Conservation (phyloP, 257 asterid species). For the Nicotiana knightiana region DNA sequence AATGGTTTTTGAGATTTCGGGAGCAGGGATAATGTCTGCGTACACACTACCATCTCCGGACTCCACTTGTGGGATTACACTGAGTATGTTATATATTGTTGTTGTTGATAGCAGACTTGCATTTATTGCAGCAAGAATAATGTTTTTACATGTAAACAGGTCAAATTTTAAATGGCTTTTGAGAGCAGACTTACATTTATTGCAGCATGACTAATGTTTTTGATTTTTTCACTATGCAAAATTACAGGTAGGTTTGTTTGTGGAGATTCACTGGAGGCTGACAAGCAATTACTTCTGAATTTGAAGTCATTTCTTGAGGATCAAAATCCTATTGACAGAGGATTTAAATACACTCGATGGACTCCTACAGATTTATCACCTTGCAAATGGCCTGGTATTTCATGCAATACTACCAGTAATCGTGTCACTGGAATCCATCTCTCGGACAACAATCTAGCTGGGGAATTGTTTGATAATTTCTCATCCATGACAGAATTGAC, state of each 20-base stretch:
- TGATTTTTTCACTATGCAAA: neutral
- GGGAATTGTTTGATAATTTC: conserved; percentile 47
- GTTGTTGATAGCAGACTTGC: neutral
- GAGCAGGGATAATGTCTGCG: too few relatives aligned
- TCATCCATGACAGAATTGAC: conserved; percentile 61
- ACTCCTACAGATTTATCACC: conserved; percentile 37
- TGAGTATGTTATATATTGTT: too few relatives aligned
- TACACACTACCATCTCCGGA: too few relatives aligned
- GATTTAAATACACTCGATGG: conserved; percentile 52
- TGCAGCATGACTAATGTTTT: neutral
- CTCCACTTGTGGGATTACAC: too few relatives aligned
- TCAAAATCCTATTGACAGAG: conserved; percentile 52
- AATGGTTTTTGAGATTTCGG: neutral
- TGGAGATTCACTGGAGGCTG: conserved; percentile 59
- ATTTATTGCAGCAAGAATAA: neutral
- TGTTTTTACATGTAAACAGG: neutral
- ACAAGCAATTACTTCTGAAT: conserved; percentile 44
- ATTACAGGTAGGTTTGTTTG: conserved; percentile 47
- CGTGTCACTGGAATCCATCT: conserved; percentile 60
- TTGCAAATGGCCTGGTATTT: conserved; percentile 74
- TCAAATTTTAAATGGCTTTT: neutral
- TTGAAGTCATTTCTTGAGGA: conserved; percentile 47
- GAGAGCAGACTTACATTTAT: neutral
- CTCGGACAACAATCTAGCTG: conserved; percentile 42
- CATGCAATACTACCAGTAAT: conserved; percentile 28